phyloP scores from a whole-genome alignment of 257 asterid species.

The Rehmannia glutinosa region DNA sequence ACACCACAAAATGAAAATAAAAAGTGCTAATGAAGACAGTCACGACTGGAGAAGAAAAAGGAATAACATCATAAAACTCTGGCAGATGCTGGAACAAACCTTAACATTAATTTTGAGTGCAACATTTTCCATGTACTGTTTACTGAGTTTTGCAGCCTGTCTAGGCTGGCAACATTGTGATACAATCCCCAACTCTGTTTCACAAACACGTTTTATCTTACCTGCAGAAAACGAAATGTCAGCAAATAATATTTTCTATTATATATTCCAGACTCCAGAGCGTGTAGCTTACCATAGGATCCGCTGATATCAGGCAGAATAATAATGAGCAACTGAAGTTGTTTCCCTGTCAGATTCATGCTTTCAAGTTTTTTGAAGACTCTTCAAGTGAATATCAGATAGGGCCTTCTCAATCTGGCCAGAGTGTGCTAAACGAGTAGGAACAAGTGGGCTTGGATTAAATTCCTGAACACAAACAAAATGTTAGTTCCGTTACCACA shows the following conservation, averaged over 20 bases:
- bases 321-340: slow-evolving; percentile 61
- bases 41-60: background rate
- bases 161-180: slow-evolving; percentile 78
- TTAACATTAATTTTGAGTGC: slow-evolving; percentile 78
- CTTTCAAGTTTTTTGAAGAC: slow-evolving; percentile 8
- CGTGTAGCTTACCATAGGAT: slow-evolving; percentile 48
- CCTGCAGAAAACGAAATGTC: slow-evolving; percentile 33
- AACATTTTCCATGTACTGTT: slow-evolving; percentile 68
- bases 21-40: background rate
- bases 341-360: background rate
- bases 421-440: slow-evolving; percentile 13
- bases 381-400: slow-evolving; percentile 25
- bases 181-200: slow-evolving; percentile 81
- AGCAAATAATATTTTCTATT: background rate
- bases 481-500: background rate
- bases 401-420: slow-evolving; percentile 42
- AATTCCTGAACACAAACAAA: slow-evolving; percentile 38
- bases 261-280: background rate
- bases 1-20: background rate
- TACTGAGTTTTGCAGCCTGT: slow-evolving; percentile 16
- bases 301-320: slow-evolving; percentile 66
- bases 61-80: background rate
- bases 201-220: slow-evolving; percentile 64
- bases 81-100: slow-evolving; percentile 30
- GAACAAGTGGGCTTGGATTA: slow-evolving; percentile 30